phyloP scores from a whole-genome alignment of 163 green algal genomes.

The Chlamydomonas reinhardtii region DNA sequence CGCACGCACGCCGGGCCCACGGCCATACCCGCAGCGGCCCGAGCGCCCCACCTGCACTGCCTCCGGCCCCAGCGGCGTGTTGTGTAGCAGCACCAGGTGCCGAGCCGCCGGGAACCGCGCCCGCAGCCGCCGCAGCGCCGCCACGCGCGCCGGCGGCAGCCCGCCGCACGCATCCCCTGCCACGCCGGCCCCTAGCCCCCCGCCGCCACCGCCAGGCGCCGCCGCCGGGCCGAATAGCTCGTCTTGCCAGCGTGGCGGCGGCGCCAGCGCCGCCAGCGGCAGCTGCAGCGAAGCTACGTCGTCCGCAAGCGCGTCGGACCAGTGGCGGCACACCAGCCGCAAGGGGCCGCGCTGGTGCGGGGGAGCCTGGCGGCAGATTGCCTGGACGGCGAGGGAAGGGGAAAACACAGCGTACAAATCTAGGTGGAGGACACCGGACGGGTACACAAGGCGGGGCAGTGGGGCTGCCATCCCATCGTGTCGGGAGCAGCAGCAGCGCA shows the following conservation, averaged over 20 bases:
- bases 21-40: not conserved
- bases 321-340: slow-evolving; percentile 25
- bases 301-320: not conserved
- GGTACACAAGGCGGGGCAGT: too few species aligned
- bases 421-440: too few species aligned
- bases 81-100: slow-evolving; percentile 31
- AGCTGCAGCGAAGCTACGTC: slow-evolving; percentile 22
- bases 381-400: not conserved
- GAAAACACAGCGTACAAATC: not conserved
- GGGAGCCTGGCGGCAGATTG: not conserved
- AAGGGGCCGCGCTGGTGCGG: slow-evolving; percentile 23
- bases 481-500: not conserved
- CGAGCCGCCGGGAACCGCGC: not conserved
- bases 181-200: not conserved
- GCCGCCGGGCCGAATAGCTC: not conserved
- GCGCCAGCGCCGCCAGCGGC: slow-evolving; percentile 13
- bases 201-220: not conserved
- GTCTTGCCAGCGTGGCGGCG: slow-evolving; percentile 1
- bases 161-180: not conserved
- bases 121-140: slow-evolving; percentile 7
- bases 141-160: not conserved
- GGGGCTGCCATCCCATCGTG: not conserved
- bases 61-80: not conserved
- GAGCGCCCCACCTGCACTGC: not conserved
- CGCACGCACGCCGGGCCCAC: too few species aligned